phyloP scores from a whole-genome alignment of 2,329 filamentous ascomycete genomes.

The Colletotrichum sp. region DNA sequence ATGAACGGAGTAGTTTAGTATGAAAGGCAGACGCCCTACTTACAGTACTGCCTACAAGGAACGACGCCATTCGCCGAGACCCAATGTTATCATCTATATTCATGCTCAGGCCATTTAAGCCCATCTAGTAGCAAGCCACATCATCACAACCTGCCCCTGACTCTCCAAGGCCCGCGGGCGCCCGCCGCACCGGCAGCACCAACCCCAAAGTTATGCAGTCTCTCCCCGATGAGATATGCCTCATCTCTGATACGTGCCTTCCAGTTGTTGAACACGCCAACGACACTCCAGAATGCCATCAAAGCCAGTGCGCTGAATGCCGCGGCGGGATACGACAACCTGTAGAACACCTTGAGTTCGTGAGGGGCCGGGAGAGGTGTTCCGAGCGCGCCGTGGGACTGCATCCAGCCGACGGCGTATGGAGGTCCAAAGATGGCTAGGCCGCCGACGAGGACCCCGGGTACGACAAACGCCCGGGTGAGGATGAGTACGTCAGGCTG shows the following conservation, averaged over 20 bases:
- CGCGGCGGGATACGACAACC: constrained; percentile 73
- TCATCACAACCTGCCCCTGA: constrained; percentile 34
- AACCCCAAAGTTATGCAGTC: constrained; percentile 88
- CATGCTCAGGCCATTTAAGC: background rate
- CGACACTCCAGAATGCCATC: constrained; percentile 54
- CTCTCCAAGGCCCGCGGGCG: constrained; percentile 40
- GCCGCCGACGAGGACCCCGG: constrained; percentile 66
- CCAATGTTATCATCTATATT: background rate
- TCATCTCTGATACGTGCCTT: constrained; percentile 86
- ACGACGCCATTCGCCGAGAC: background rate
- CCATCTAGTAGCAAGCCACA: background rate
- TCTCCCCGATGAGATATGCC: constrained; percentile 93
- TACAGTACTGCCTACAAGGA: background rate
- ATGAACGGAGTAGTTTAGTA: background rate
- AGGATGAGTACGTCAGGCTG: constrained; percentile 80
- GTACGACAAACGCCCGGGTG: constrained; percentile 86
- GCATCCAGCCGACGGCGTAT: constrained; percentile 25
- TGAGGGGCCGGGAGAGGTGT: constrained; percentile 21
- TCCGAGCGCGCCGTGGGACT: constrained; percentile 13
- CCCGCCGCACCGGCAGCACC: constrained; percentile 41
- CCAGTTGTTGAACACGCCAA: constrained; percentile 74
- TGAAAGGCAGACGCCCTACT: background rate
- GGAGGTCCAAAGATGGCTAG: constrained; percentile 67
- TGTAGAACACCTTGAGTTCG: constrained; percentile 44
- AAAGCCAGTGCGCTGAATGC: constrained; percentile 47